Base-by-base conservation (phyloP, 2,329 filamentous ascomycete species). In the Ceratocystis albifundus region DNA sequence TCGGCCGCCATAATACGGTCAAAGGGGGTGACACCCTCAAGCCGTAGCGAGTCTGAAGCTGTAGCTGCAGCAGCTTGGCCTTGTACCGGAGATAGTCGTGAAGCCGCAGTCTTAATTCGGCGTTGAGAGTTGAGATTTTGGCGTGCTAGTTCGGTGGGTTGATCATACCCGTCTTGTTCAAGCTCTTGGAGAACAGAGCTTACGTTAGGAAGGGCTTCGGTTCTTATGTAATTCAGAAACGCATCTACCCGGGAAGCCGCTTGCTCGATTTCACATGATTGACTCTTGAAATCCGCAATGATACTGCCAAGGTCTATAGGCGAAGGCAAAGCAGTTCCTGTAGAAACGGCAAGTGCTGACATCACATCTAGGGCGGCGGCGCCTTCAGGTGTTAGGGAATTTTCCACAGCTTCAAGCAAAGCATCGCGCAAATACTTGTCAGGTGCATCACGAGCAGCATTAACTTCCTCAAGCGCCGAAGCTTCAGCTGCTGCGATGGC, bases 91-190 rank as follows among this genome's bases (percentile, higher is more conserved):
- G 83, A 83, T 1, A 92, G 77, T 70, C 87, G 87, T 1, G 84
- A 76, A 15, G 80, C 77, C 46, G 89, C 77, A n/a, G 82, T 76
- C 73, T 90, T 90, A 62, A 87, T 83, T 66, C 81, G 84, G 65
- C 88, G 84, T 69, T 86, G 84, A 75, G 88, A 83, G 63, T 94
- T 87, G 3, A 86, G 79, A n/a, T 90, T 93, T 70, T 87, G 82
- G 70, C 84, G 84, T 10, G 84, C 82, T 2, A 92, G 76, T 69
- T 84, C 78, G 0, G 82, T 72, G 0, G 84, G 75, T 0, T 83
- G 80, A 17, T 82, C 79, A 71, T 83, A 87, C 15, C 17, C 45
- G 15, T 78, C 76, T 15, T 74, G 72, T 28, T 75, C 74, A 3
- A 85, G 73, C 10, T 78, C 75, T 4, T 71, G 69, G 7, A 82